Conservation (phyloP, 31 red algal species). For the Asparagopsis taxiformis region DNA sequence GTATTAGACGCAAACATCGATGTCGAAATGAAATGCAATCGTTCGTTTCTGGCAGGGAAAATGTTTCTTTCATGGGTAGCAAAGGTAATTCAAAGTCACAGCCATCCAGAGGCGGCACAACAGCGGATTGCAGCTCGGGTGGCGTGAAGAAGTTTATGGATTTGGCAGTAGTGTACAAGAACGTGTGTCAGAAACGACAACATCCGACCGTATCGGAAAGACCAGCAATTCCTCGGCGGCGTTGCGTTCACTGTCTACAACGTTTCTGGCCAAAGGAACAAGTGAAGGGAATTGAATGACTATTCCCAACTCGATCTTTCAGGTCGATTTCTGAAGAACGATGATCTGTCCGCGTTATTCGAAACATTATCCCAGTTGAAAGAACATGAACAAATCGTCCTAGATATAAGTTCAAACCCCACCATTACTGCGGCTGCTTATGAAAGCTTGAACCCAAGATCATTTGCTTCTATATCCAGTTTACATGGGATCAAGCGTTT, state of each 20-base stretch:
- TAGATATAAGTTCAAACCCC: conserved; percentile 55
- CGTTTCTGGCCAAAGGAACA: conserved; percentile 34
- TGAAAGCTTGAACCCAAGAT: conserved; percentile 21
- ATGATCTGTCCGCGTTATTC: conserved; percentile 37
- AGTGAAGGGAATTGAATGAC: conserved; percentile 5
- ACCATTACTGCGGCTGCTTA: conserved; percentile 31
- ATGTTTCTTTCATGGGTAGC: too few relatives aligned
- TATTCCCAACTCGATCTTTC: conserved; percentile 26
- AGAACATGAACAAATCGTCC: conserved; percentile 5
- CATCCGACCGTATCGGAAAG: too few relatives aligned
- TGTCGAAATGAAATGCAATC: too few relatives aligned
- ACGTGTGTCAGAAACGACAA: too few relatives aligned
- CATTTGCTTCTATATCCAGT: conserved; percentile 17
- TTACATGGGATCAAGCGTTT: conserved; percentile 30
- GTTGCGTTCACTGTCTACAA: conserved; percentile 22
- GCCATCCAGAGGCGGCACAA: too few relatives aligned
- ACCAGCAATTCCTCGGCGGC: too few relatives aligned
- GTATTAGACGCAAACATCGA: too few relatives aligned
- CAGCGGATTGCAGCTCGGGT: too few relatives aligned
- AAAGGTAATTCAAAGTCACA: too few relatives aligned
- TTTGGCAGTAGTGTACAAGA: too few relatives aligned
- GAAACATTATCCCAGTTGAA: conserved; percentile 28
- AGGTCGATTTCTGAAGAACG: conserved; percentile 25
- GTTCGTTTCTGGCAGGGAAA: too few relatives aligned
- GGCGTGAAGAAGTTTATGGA: too few relatives aligned